Conservation (phyloP, 306 rosid species). For the Morella rubra region DNA sequence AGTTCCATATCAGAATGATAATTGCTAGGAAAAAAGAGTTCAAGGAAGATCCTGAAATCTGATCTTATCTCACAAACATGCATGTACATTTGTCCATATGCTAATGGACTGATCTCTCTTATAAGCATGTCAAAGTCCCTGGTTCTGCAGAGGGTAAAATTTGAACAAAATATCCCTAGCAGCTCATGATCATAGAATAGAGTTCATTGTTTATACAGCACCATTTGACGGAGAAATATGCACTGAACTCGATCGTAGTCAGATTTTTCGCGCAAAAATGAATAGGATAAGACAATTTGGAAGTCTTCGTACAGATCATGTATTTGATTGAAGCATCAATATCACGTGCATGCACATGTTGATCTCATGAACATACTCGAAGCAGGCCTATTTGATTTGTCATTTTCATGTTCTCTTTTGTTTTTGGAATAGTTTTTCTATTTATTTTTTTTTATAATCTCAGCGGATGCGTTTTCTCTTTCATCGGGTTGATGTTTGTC, state of each 20-base stretch:
- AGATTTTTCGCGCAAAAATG: too few relatives aligned
- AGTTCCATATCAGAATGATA: neutral
- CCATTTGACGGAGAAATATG: neutral
- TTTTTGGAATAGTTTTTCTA: too few relatives aligned
- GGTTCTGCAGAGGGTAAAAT: neutral
- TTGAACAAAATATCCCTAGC: neutral
- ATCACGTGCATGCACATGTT: neutral
- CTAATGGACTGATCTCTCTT: neutral
- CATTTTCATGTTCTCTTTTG: neutral
- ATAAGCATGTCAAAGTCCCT: neutral
- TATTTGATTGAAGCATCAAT: neutral
- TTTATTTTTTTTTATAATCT: neutral
- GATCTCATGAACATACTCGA: too few relatives aligned
- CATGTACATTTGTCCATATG: neutral
- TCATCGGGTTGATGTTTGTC: neutral
- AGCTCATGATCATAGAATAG: neutral
- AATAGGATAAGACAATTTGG: too few relatives aligned
- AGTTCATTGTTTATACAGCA: neutral
- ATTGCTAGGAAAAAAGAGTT: neutral
- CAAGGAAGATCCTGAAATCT: neutral
- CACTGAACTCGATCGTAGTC: too few relatives aligned
- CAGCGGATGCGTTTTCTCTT: neutral
- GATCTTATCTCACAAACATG: neutral
- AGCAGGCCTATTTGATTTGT: neutral
- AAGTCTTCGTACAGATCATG: too few relatives aligned